These are phyloP conservation scores for Metroxylon sagu DNA, from an alignment of 176 grass and related monocot species.

Conservation along the genomic window DNA sequence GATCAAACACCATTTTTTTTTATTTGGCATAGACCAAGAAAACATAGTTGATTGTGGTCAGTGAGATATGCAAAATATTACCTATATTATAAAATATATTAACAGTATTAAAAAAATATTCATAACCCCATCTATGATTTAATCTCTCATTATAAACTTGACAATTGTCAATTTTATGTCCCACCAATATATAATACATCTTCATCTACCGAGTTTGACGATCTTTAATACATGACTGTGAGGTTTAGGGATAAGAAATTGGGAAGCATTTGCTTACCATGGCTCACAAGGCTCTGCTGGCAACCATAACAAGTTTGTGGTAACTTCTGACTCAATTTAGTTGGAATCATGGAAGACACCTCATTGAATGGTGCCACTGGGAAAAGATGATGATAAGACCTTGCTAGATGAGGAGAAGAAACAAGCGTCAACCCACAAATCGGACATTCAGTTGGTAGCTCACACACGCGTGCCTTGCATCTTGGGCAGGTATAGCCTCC, in stretches of 20 bases:
- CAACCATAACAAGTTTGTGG: slow-evolving; percentile 73
- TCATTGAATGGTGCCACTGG: slow-evolving; percentile 86
- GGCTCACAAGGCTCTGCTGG: slow-evolving; percentile 59
- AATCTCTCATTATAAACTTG: too few species aligned
- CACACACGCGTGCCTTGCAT: slow-evolving; percentile 94
- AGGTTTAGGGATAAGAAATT: not conserved
- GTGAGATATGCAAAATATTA: too few species aligned
- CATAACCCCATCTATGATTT: too few species aligned
- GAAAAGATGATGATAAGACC: slow-evolving; percentile 97
- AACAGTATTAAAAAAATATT: too few species aligned
- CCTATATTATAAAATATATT: too few species aligned
- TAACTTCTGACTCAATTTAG: slow-evolving; percentile 64
- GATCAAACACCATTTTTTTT: too few species aligned
- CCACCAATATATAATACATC: too few species aligned
- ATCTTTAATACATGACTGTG: too few species aligned
- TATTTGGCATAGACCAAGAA: too few species aligned
- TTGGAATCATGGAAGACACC: slow-evolving; percentile 39
- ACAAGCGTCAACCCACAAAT: slow-evolving; percentile 90
- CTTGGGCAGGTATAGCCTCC: slow-evolving; percentile 94
- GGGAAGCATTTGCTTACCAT: slow-evolving; percentile 38
- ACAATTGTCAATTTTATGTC: too few species aligned
- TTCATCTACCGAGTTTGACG: too few species aligned
- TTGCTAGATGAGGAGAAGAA: slow-evolving; percentile 87
- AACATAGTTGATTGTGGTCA: too few species aligned
- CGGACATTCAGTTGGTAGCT: slow-evolving; percentile 80